Percentiles rank a stretch among this genome's conserved stretches.
Evolutionary conservation across 2,329 filamentous ascomycete species (phyloP).

Genomic region (Albifimbria verrucaria): DNA sequence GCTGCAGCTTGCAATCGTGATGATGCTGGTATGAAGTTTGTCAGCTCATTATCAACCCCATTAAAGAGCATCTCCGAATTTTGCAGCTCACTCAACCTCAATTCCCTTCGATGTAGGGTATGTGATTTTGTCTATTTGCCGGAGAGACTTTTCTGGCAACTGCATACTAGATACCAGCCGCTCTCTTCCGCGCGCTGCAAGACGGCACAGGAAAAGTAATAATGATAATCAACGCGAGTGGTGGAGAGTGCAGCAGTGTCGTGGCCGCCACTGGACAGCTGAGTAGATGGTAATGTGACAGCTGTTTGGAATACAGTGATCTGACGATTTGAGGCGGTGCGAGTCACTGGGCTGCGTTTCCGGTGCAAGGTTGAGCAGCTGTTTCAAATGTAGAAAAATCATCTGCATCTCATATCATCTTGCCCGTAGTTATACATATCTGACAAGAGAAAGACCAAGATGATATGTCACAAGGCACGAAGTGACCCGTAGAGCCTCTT

Average conservation of each 20-base stretch:
- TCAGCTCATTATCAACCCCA: background rate
- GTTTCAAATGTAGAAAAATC: background rate
- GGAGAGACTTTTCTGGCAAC: background rate
- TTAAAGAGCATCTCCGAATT: background rate
- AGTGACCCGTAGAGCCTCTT: background rate
- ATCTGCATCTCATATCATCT: background rate
- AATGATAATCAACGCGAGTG: background rate
- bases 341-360: background rate
- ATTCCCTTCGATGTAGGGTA: background rate
- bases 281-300: background rate
- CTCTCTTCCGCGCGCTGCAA: background rate
- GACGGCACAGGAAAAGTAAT: background rate
- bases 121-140: background rate
- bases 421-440: background rate
- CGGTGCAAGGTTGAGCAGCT: background rate
- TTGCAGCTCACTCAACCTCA: background rate
- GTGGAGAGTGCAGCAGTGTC: background rate
- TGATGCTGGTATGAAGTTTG: background rate
- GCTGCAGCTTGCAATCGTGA: background rate
- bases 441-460: background rate
- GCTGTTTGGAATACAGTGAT: background rate
- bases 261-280: background rate
- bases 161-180: background rate
- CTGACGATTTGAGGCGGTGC: background rate
- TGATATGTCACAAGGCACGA: background rate